Evolutionary conservation across 2,329 filamentous ascomycete species (phyloP), one percentile per base, ranked within the genome.

Genomic region (Knufia petricola): DNA sequence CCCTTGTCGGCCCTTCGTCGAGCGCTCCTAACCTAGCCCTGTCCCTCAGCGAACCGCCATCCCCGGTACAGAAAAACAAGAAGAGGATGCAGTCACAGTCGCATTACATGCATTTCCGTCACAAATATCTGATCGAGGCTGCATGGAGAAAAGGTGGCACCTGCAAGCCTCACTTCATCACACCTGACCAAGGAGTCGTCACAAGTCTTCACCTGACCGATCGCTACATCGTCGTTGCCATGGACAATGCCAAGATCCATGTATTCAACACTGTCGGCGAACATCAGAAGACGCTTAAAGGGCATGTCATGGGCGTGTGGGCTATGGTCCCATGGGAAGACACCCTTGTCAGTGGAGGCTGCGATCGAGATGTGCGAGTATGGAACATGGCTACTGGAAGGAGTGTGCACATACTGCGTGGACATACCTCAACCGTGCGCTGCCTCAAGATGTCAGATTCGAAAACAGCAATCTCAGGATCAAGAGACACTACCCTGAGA

Each of bases 271-370:
- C 87, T 0, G 81, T 92, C 57, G 92, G 92, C 28, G 82, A 88
- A 58, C 81, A 87, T 55, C 82, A 94, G 59, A 87, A 88, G 64
- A 95, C 87, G 2, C 71, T 98, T 23, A 84, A 92, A 62, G 92
- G 92, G 9, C 92, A 98, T 69, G 86, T 96, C 38, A 98, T 98
- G 92, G 92, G 92, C 34, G 92, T 98, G 17, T 98, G 92, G 92
- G 92, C 92, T 42, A 96, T 98, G 90, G 88, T 98, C 20, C 92
- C 92, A 4, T 95, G 89, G 86, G 90, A 87, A 51, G 90, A 98
- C 64, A 84, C 87, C 46, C 75, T 98, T 52, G 92, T 98, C 52
- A 95, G 88, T 60, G 92, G 92, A 59, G 92, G 92, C 4, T 98
- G 92, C 64, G 92, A 98, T 69, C 80, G 92, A 52, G 92, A 98